Evolutionary conservation across 176 grass and related monocot genomes (phyloP), one percentile per base, ranked within the genome.

Genomic region (Juncus inflexus): DNA sequence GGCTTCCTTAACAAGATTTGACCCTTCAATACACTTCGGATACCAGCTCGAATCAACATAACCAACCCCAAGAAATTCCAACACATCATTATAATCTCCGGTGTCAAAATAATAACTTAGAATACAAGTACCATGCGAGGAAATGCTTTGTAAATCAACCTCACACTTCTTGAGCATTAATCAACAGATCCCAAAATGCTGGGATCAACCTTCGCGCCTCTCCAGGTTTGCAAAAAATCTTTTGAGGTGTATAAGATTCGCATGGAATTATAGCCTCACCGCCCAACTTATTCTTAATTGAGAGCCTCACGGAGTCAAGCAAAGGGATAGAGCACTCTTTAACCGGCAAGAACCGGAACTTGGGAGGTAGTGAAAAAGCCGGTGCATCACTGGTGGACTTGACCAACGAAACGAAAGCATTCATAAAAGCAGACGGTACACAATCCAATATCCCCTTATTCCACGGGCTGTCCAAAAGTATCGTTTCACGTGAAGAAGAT

Each of bases 371-470:
- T 0, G 73, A 66, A 52, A 42, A 80, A 61, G 76, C 16, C 0
- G 79, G 85, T 43, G 45, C 76, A 71, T 81, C 69, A 35, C 51
- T 55, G 11, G 12, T 28, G 2, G 79, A 71, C 61, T 89, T 95
- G 35, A 89, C 79, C 14, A 85, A 62, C 12, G 76, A 57, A 39
- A 64, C 47, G 64, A 95, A 79, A 55, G 79, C 85, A 83, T 85
- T 72, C 40, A 83, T 35, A 36, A 95, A 95, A 61, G 85, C 90
- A 50, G 50, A 68, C 52, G 90, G 79, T 11, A 89, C 62, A 63
- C 79, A 95, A 45, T 69, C 67, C 15, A 95, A 79, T 70, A 95
- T 95, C 45, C 90, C 90, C 52, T 83, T 84, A 65, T 95, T 95
- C 90, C 90, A 95, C 7, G 73, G 73, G 63, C 39, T 95, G 16